Evolutionary conservation across 2,329 filamentous ascomycete genomes (phyloP), one percentile per base, ranked within the genome.

Genomic region (Epicoccum sorghinum): DNA sequence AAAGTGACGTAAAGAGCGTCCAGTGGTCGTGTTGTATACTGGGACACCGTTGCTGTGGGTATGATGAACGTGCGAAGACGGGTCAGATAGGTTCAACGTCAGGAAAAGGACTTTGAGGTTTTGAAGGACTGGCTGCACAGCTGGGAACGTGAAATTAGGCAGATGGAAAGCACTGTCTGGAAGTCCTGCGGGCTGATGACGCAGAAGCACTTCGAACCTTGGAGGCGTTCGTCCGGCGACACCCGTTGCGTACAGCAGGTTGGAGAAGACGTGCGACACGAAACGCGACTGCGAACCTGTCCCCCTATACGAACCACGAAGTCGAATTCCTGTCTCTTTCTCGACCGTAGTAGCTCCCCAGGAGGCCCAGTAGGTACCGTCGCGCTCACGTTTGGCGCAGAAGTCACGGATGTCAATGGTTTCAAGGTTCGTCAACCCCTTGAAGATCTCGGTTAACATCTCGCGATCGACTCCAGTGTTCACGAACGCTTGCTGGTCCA

Each of bases 321-420:
- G 54, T n/a, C 40, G 32, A 14, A 67, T 27, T 4, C 76, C 72
- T 0, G 77, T 79, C 44, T 79, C 68, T 13, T 54, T 47, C 9
- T 59, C 32, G 8, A 78, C 72, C 0, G 79, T 81, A 0, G 65
- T 66, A 14, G 75, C 70, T 2, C 85, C 84, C 59, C 86, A 87
- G 66, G 84, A 85, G 7, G 68, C 73, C 86, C 86, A 88, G 1
- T 61, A 50, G 0, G 62, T 55, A 6, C 69, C 72, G 30, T 89
- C 86, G 3, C 86, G 80, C 10, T 64, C 65, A 4, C 85, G 81
- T 8, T 69, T 77, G 0, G 82, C 82, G 63, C 81, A 75, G 70
- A 83, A 87, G 64, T 89, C 84, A 14, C 86, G 81, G 23, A 89
- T 73, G 23, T 84, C 82, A 12, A 89, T 68, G 0, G 79, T 82